A percentile compares a stretch with the other conserved stretches of the same genome.
Evolutionary conservation across 768 basidiomycete species (phyloP).

Genomic region (Termitomyces sp.): DNA sequence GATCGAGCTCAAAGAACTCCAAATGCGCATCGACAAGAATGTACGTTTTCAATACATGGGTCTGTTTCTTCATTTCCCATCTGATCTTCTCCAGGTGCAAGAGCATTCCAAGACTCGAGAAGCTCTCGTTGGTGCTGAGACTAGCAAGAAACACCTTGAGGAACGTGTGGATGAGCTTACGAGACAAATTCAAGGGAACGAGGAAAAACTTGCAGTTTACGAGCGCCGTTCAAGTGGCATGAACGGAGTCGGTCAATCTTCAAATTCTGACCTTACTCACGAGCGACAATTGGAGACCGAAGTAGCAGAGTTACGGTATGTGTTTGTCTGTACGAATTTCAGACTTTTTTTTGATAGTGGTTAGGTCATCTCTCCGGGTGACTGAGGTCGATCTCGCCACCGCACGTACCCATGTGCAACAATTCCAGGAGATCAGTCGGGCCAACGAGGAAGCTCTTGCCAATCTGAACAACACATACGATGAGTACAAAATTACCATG

Average conservation of each 20-base stretch:
- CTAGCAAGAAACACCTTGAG: slow-evolving; percentile 74
- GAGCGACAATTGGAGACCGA: slow-evolving; percentile 83
- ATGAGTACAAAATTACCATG: slow-evolving; percentile 72
- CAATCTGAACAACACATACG: slow-evolving; percentile 64
- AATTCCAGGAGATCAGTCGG: slow-evolving; percentile 83
- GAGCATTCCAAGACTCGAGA: slow-evolving; percentile 69
- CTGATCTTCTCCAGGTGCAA: slow-evolving; percentile 39
- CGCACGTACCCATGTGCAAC: slow-evolving; percentile 68
- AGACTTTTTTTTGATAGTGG: neutral
- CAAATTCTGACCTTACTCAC: slow-evolving; percentile 44
- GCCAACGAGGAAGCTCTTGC: slow-evolving; percentile 76
- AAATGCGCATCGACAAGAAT: slow-evolving; percentile 61
- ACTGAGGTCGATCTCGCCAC: slow-evolving; percentile 71
- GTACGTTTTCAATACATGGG: slow-evolving; percentile 34
- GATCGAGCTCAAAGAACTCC: slow-evolving; percentile 72
- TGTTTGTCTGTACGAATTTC: neutral
- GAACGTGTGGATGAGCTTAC: slow-evolving; percentile 60
- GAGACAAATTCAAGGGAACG: slow-evolving; percentile 64
- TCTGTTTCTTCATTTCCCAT: neutral
- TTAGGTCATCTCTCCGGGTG: slow-evolving; percentile 69
- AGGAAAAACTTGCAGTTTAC: slow-evolving; percentile 84
- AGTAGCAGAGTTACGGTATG: slow-evolving; percentile 79
- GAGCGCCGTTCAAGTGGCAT: slow-evolving; percentile 54
- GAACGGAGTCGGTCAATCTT: slow-evolving; percentile 24
- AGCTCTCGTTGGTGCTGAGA: slow-evolving; percentile 64